Evolutionary conservation across 257 asterid species (phyloP), one percentile per base, ranked within the genome.

Genomic region (Nicotiana sylvestris): DNA sequence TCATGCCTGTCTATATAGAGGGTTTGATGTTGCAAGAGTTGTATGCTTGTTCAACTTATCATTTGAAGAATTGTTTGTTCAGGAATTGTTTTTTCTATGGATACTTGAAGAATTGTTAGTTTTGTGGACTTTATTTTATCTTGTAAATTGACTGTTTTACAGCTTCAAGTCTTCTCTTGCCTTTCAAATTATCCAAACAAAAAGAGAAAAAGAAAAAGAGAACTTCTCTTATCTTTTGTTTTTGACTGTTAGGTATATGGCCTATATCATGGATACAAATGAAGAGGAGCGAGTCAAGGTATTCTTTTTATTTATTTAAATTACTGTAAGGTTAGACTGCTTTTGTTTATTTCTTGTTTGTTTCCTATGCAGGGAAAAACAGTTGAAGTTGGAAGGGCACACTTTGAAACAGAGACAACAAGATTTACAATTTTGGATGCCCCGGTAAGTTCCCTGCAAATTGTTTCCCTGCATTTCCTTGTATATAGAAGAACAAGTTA

Each of bases 341-440:
- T 2, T 58, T 82, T 83, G 69, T 69, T 72, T 60, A 57, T 65
- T 82, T 53, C 70, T 49, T 10, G 51, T 21, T 82, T 25, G 68
- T 37, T 87, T 57, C 39, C 51, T 17, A 74, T 82, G 46, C 66
- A 94, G 99, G 99, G 99, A 21, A 96, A 87, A 91, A 96, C 99
- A 17, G 98, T 96, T 87, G 99, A 96, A 89, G 99, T 96, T 72
- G 99, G 99, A 60, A 89, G 98, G 85, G 99, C 98, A n/a, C 97
- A 92, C 85, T 96, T 96, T 86, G 98, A 94, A 92, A 96, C 99
- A 78, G 98, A 93, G 86, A 88, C 97, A 5, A 87, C 98, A 69
- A 91, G 99, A 87, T 94, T 96, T 84, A 96, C 99, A 12, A 96
- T 96, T 86, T 87, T 96, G 92, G 99, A 96, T 94, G 98, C 98